A percentile compares a stretch with the other conserved stretches of the same genome.
Evolutionary conservation across 495 filamentous ascomycete genomes (phyloP).

Genomic region (Aspergillus baeticus): DNA sequence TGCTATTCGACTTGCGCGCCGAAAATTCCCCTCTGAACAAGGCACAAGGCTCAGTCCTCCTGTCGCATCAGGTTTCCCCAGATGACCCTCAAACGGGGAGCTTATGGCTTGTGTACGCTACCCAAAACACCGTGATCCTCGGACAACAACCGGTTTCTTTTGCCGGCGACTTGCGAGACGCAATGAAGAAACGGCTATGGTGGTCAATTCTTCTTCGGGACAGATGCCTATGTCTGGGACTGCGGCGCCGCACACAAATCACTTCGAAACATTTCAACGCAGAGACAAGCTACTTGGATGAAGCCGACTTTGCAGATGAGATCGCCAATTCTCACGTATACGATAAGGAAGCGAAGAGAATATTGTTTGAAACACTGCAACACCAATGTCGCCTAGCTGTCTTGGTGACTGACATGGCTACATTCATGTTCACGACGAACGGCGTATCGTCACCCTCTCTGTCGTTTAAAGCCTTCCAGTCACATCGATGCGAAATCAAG

Average conservation of each 20-base stretch:
- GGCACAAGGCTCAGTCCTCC: constrained; percentile 44
- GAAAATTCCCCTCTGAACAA: constrained; percentile 30
- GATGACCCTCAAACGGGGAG: constrained; percentile 40
- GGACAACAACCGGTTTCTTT: constrained; percentile 29
- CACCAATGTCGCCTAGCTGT: constrained; percentile 43
- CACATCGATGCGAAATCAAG: background rate
- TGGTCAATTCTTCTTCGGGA: constrained; percentile 53
- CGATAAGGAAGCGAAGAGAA: constrained; percentile 35
- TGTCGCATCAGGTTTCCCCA: constrained; percentile 36
- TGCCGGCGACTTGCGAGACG: constrained; percentile 13
- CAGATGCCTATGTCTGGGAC: constrained; percentile 43
- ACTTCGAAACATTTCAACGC: constrained; percentile 38
- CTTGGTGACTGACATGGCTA: constrained; percentile 42
- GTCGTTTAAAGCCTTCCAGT: constrained; percentile 15
- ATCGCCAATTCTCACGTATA: constrained; percentile 42
- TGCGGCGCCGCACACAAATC: constrained; percentile 45
- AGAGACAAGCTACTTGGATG: constrained; percentile 30
- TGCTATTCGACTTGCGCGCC: constrained; percentile 26
- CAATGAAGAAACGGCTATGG: constrained; percentile 42
- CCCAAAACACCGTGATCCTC: constrained; percentile 44
- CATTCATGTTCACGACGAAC: constrained; percentile 33
- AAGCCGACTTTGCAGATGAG: constrained; percentile 41
- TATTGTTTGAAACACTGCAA: constrained; percentile 38
- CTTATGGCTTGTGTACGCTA: constrained; percentile 42
- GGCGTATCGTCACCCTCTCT: constrained; percentile 7